Evolutionary conservation across 2,329 filamentous ascomycete species (phyloP), one percentile per base, ranked within the genome.

Genomic region (Bipolaris oryzae): DNA sequence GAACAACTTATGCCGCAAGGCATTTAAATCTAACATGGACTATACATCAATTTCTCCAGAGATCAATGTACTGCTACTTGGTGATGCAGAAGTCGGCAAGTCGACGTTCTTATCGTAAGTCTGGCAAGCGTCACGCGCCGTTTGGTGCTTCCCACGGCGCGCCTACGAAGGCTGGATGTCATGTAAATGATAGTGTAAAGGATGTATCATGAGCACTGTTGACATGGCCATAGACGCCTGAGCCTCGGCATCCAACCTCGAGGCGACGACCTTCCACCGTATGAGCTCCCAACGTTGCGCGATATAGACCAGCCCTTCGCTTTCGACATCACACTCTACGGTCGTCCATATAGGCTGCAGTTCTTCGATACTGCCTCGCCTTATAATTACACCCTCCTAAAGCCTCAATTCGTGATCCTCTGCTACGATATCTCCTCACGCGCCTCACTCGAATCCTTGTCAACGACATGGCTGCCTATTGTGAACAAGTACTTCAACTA

Each of bases 81-180:
- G 85, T 50, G 85, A 87, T 56, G 68, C 80, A 35, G 84, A 82
- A 48, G 84, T 85, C 43, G 85, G 85, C 55, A 88, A 87, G 74
- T 85, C 85, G 48, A 85, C 84, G 9, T 87, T 88, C 60, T 73
- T 88, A 59, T 84, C 85, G 83, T 87, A 77, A 72, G 84, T 81
- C 21, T 59, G 56, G 53, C 50, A 21, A 21, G 41, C 11, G 4
- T 15, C 31, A 28, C 31, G 48, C 34, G 41, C 33, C 31, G n/a
- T 18, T 25, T 21, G 7, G 16, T 21, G 33, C 21, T 37, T 28
- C n/a, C 21, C 21, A 7, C 15, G 37, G 16, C 47, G 9, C 37
- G 34, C 16, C 11, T 23, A 7, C 20, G 5, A 5, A 43, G 21
- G 10, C 28, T 11, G 28, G 10, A 43, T 11, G 34, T 41, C 20